Evolutionary conservation across 805 yeast species (phyloP), one percentile per base, ranked within the genome.

Genomic region (Metschnikowia picachoensis): DNA sequence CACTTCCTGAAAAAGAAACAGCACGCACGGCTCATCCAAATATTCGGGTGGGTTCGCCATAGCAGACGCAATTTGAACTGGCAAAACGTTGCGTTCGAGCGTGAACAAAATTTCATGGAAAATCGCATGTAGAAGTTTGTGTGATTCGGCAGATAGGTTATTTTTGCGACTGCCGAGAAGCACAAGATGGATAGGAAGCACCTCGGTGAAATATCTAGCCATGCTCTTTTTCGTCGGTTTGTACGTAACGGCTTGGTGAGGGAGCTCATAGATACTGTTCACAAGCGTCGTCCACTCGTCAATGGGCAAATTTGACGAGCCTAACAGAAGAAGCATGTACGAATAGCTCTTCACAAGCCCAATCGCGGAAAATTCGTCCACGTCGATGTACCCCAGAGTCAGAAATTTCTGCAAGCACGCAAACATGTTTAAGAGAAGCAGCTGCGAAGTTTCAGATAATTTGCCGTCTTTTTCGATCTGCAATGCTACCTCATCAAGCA

Each of bases 291-390:
- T 57, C 71, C 72, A 69, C 8, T 49, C 17, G 28, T 52, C 43
- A 14, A 31, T 34, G 7, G 43, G 47, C 8, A 20, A 37, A 15
- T 42, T 32, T 8, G 40, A 39, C 8, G 36, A 30, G 25, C 17
- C 29, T 15, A 45, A 16, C n/a, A 13, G 14, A 11, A 36, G 15
- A 14, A 45, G 48, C 30, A 37, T 47, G 17, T 12, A 45, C 34
- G 35, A 41, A 41, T 57, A 68, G 38, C 59, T 52, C 15, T 41
- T 40, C 14, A 71, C 44, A 34, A 71, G 61, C 8, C 50, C 51
- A 10, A 68, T 53, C 9, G 68, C 58, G 6, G 54, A 31, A 14
- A 45, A 46, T 44, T 71, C 74, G 20, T 70, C 75, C 4, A 63
- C 57, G 9, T 62, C 65, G 29, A 70, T 50, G 51, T 58, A 67